Base-by-base conservation (phyloP, 345 rosid genomes). In the Camelina laxa region DNA sequence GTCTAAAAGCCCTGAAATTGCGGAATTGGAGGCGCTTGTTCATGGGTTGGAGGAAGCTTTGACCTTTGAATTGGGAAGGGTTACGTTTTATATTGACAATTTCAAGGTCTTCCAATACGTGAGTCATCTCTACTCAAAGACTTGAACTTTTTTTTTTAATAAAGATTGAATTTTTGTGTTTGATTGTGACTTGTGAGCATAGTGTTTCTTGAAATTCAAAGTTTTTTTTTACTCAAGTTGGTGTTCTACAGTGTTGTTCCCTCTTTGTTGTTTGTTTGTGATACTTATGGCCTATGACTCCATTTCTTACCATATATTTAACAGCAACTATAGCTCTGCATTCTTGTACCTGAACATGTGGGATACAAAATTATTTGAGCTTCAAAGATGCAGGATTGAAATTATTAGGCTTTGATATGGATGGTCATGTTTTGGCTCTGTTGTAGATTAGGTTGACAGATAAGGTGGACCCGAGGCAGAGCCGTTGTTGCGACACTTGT, bases 1-100 rank as follows among this genome's bases (percentile, higher is more conserved):
- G 45, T 61, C 65, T 42, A 77, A 73, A 77, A 80, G 79, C 65
- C 47, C 61, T 13, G 70, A 67, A 15, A 80, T 74, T 41, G 87
- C 86, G 0, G 92, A 80, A 56, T 12, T 82, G 16, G 79, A 82
- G 47, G 92, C 89, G 11, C 63, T 91, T 73, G 61, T 89, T 70
- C 88, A 82, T 76, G 97, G 90, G 20, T 82, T 92, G 11, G 80
- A 79, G 39, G 87, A 83, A n/a, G 95, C 90, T 19, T 72, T 83
- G 47, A 47, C 60, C 65, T 79, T 89, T 86, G 87, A 85, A 69
- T 83, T 92, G 80, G 83, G 81, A 53, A 80, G 81, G 47, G 75
- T 88, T 14, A 73, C 76, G 10, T 7, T 84, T 41, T 68, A 69
- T 12, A 69, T 79, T 60, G 83, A 87, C 64, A 79, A 81, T 57